Conservation (phyloP, 148 eudicot species). For the Rhododendron williamsianum region DNA sequence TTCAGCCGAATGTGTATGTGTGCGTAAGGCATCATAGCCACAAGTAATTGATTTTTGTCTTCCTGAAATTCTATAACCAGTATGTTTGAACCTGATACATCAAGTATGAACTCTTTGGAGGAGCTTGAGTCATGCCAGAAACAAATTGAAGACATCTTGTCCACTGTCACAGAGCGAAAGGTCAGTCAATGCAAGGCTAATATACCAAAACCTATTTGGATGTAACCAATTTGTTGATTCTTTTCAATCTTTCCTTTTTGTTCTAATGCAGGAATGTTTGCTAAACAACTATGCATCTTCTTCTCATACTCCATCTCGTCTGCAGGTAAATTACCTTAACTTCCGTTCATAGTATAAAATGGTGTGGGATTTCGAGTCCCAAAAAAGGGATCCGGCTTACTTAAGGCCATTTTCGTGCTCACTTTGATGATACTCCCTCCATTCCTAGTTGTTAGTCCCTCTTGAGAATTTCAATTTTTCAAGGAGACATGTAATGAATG, state of each 20-base stretch:
- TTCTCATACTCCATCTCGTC: slow-evolving; percentile 28
- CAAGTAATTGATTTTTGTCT: background rate
- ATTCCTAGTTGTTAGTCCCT: too few species aligned
- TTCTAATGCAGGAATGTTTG: slow-evolving; percentile 35
- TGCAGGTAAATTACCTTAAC: slow-evolving; percentile 30
- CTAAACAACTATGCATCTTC: slow-evolving; percentile 35
- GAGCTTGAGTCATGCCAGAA: slow-evolving; percentile 2
- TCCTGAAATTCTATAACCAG: slow-evolving; percentile 13
- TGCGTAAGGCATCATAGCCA: too few species aligned
- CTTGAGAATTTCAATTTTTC: too few species aligned
- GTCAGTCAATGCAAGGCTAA: slow-evolving; percentile 3
- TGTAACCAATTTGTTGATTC: background rate
- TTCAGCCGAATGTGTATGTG: too few species aligned
- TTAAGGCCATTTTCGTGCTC: too few species aligned
- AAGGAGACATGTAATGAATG: too few species aligned
- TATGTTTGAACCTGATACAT: slow-evolving; percentile 52
- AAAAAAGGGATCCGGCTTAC: background rate
- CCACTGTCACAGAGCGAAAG: slow-evolving; percentile 54
- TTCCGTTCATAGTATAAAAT: background rate
- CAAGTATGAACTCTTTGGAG: slow-evolving; percentile 15
- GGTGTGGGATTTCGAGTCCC: background rate
- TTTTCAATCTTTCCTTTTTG: background rate
- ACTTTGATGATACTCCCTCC: too few species aligned
- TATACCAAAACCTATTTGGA: background rate
- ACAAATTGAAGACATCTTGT: slow-evolving; percentile 37